Conservation (phyloP, 2,329 filamentous ascomycete species). For the Fusarium sp. region DNA sequence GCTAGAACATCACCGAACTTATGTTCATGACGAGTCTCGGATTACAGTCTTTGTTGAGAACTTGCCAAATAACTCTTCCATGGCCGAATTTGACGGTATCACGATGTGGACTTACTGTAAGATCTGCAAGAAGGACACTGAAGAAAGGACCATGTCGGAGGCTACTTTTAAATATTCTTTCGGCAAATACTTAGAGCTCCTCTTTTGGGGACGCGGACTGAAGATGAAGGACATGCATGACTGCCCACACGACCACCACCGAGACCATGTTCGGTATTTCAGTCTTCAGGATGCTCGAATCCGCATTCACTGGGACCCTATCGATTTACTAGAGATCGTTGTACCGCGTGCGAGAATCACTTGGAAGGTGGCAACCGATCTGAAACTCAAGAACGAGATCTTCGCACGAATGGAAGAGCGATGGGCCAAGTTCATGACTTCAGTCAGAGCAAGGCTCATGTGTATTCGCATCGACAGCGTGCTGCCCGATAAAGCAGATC, state of each 20-base stretch:
- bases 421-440: conserved; percentile 87
- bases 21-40: conserved; percentile 95
- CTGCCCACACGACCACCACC: conserved; percentile 92
- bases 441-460: conserved; percentile 84
- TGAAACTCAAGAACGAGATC: conserved; percentile 92
- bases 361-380: conserved; percentile 97
- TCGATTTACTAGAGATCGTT: conserved; percentile 93
- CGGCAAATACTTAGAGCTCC: conserved; percentile 96
- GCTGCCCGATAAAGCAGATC: conserved; percentile 84
- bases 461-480: conserved; percentile 94
- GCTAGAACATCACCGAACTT: conserved; percentile 93
- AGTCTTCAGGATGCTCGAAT: conserved; percentile 87
- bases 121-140: conserved; percentile 89
- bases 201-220: conserved; percentile 92
- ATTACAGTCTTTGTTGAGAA: conserved; percentile 88
- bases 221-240: conserved; percentile 75
- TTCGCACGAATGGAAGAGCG: conserved; percentile 84
- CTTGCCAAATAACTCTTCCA: conserved; percentile 57
- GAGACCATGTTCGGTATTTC: conserved; percentile 93
- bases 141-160: conserved; percentile 89
- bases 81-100: conserved; percentile 71
- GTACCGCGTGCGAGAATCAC: conserved; percentile 91
- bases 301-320: conserved; percentile 90
- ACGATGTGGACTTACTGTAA: conserved; percentile 99
- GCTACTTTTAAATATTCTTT: conserved; percentile 99